These are phyloP conservation scores for Trichoderma arundinaceum DNA, from an alignment of 2,329 filamentous ascomycete species.

Conservation along the genomic window DNA sequence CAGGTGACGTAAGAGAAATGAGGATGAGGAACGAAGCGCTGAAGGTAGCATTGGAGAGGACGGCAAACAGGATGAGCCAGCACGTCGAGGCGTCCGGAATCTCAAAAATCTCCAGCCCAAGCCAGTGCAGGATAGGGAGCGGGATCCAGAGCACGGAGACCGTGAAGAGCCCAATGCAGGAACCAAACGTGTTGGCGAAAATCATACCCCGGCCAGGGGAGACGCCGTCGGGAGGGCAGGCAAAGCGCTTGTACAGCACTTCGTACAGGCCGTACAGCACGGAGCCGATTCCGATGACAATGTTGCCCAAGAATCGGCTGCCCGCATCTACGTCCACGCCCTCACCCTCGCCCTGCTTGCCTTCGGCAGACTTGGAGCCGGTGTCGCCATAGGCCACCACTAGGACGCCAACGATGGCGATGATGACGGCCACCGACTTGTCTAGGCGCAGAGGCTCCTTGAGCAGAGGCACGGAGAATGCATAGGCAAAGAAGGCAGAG, in stretches of 20 bases:
- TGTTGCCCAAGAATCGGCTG: conserved; percentile 79
- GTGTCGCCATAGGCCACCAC: conserved; percentile 93
- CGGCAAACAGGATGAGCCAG: conserved; percentile 78
- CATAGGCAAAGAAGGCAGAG: conserved; percentile 97
- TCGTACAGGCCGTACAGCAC: conserved; percentile 97
- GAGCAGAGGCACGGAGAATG: conserved; percentile 89
- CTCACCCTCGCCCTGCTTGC: conserved; percentile 48
- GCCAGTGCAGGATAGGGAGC: conserved; percentile 78
- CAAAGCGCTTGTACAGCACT: conserved; percentile 91
- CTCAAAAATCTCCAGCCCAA: conserved; percentile 81
- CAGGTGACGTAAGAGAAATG: conserved; percentile 90
- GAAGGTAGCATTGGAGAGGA: conserved; percentile 88
- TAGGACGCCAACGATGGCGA: conserved; percentile 88
- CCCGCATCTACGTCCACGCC: conserved; percentile 57
- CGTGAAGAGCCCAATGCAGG: conserved; percentile 85
- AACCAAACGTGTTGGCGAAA: conserved; percentile 92
- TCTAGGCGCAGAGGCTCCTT: conserved; percentile 82
- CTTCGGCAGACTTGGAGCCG: conserved; percentile 42
- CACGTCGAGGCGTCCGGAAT: conserved; percentile 79
- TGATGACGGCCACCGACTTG: conserved; percentile 83
- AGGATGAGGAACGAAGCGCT: conserved; percentile 91
- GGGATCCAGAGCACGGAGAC: conserved; percentile 90
- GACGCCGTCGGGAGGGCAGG: conserved; percentile 90
- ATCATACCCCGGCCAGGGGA: conserved; percentile 88
- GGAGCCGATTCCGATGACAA: conserved; percentile 89